Evolutionary conservation across 768 basidiomycete species (phyloP), one percentile per base, ranked within the genome.

Genomic region (Leccinum aurantiacum): DNA sequence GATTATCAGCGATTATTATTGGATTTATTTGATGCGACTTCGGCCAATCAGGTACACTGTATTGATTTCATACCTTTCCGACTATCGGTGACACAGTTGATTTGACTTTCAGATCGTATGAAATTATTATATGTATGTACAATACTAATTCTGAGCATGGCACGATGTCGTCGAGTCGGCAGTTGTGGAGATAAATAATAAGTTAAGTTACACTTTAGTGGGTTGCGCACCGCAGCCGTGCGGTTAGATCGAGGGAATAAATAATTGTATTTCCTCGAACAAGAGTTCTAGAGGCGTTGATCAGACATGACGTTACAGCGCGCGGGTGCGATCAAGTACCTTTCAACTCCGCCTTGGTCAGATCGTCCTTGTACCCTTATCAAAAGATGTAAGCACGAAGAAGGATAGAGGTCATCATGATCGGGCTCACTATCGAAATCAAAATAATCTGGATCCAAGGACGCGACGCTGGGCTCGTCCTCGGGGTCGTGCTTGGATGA

Each of bases 361-460:
- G 82, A 56, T 87, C 82, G 37, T 91, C 90, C 75, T 91, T 88
- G 70, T 85, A 82, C 60, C 85, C 83, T 33, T 87, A 64, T 10
- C n/a, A 22, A 58, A 55, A 54, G 46, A 57, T 4, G 56, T 55
- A 53, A 60, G 33, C 59, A 66, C 44, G 59, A 54, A 57, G 4
- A 13, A 25, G 14, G 14, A 38, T 13, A 7, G 54, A 53, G 27
- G 41, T 44, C 27, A 38, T 47, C 51, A 52, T 35, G 44, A 41
- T 46, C 9, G 22, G 15, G 74, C 87, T 73, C 69, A 89, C 86
- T 78, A 72, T 97, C 94, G 68, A 95, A 96, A 65, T 93, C 89
- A 74, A 97, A 97, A 75, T 95, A 97, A 49, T 84, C 82, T 0
- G 92, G 85, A 68, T 87, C 88, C 49, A 97, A 82, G 10, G 91